phyloP scores from a whole-genome alignment of 352 stramenopile species.

The Globisporangium paddicum region DNA sequence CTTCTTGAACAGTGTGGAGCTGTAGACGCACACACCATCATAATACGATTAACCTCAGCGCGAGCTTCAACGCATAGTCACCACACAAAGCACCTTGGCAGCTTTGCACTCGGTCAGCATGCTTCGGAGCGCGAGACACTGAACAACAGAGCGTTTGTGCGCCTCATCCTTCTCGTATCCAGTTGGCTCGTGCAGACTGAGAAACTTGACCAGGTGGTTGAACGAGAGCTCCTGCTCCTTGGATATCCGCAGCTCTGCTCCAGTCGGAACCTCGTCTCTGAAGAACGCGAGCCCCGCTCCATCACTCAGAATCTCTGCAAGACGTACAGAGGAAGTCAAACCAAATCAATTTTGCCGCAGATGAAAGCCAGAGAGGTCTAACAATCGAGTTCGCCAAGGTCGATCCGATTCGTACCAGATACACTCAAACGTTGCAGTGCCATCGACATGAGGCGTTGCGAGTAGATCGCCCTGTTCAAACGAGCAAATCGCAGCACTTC shows the following conservation, averaged over 20 bases:
- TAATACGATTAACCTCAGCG: not conserved
- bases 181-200: conserved; percentile 52
- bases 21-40: conserved; percentile 10
- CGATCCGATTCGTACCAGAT: conserved; percentile 21
- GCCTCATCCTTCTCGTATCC: conserved; percentile 45
- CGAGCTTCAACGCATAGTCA: not conserved
- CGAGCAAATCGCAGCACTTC: not conserved
- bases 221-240: conserved; percentile 37
- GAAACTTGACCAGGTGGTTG: conserved; percentile 44
- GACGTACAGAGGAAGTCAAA: not conserved
- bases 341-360: not conserved
- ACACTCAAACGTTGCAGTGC: conserved; percentile 46
- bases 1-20: conserved; percentile 38
- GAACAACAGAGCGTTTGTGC: conserved; percentile 45
- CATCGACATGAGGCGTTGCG: conserved; percentile 32
- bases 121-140: conserved; percentile 43
- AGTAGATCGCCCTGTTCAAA: conserved; percentile 30
- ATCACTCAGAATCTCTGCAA: conserved; percentile 52
- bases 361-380: not conserved
- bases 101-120: conserved; percentile 50
- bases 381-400: not conserved
- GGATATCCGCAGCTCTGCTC: conserved; percentile 29
- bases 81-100: conserved; percentile 33
- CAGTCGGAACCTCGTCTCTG: conserved; percentile 20
- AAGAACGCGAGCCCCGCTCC: conserved; percentile 22